Conservation (phyloP, 2,329 filamentous ascomycete genomes). For the Laburnicola sp. region DNA sequence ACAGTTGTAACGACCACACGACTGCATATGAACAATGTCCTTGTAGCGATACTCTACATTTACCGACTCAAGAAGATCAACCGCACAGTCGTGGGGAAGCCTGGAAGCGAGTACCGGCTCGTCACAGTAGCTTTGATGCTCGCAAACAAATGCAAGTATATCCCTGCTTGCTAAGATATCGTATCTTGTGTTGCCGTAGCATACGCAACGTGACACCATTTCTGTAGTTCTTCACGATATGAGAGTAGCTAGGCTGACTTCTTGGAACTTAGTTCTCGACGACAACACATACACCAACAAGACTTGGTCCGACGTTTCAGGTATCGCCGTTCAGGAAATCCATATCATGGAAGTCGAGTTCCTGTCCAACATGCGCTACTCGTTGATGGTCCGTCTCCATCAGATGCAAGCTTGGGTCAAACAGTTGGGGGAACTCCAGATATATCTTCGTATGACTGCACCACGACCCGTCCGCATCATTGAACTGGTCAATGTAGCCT, state of each 20-base stretch:
- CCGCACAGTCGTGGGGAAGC: neutral
- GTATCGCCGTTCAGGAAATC: constrained; percentile 85
- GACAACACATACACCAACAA: constrained; percentile 98
- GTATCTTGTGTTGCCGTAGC: too few species aligned
- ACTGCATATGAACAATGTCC: neutral
- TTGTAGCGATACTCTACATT: neutral
- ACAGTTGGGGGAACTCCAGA: neutral
- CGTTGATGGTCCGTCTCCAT: neutral
- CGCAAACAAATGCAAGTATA: constrained; percentile 80
- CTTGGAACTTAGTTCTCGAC: constrained; percentile 65
- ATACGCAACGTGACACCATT: too few species aligned
- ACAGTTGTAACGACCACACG: neutral
- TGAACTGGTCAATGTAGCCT: too few species aligned
- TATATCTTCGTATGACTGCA: too few species aligned
- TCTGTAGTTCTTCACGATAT: too few species aligned
- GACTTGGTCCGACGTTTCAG: constrained; percentile 94
- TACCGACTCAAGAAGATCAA: neutral
- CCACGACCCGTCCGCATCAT: too few species aligned
- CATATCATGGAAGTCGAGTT: constrained; percentile 98
- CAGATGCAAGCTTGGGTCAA: neutral
- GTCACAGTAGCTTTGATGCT: constrained; percentile 92
- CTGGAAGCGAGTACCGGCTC: constrained; percentile 69
- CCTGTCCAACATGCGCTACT: constrained; percentile 89
- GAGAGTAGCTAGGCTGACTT: too few species aligned
- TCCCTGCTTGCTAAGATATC: neutral